Percentiles rank a stretch among this genome's conserved stretches.
Evolutionary conservation across 2,329 filamentous ascomycete genomes (phyloP).

Genomic region (Aspergillus sp.): DNA sequence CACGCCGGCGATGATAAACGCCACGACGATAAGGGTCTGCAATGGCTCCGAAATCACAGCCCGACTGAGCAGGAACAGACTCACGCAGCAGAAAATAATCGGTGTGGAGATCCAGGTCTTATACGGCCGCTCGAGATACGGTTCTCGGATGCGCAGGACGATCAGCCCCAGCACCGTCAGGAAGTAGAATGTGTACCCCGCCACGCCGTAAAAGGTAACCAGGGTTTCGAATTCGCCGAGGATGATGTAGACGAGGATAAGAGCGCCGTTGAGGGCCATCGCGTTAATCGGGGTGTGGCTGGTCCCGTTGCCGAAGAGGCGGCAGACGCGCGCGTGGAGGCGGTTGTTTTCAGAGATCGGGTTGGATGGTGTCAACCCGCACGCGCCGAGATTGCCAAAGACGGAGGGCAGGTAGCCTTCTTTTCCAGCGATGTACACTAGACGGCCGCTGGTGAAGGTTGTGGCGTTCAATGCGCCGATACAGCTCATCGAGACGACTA

Average conservation of each 20-base stretch:
- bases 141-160: constrained; percentile 77
- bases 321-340: constrained; percentile 43
- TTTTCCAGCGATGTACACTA: constrained; percentile 90
- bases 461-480: constrained; percentile 92
- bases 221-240: constrained; percentile 88
- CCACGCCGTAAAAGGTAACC: constrained; percentile 94
- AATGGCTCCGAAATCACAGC: constrained; percentile 85
- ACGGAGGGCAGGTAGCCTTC: constrained; percentile 83
- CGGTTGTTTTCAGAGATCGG: constrained; percentile 17
- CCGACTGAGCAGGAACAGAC: constrained; percentile 78
- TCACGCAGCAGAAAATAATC: constrained; percentile 97
- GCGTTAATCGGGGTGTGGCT: constrained; percentile 94
- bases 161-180: constrained; percentile 89
- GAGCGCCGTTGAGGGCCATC: constrained; percentile 66
- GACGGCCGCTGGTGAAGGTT: constrained; percentile 82
- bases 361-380: constrained; percentile 19
- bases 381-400: constrained; percentile 74
- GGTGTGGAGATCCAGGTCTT: constrained; percentile 94
- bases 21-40: constrained; percentile 79
- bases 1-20: constrained; percentile 73
- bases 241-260: constrained; percentile 70
- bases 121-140: constrained; percentile 80
- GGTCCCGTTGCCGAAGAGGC: constrained; percentile 65
- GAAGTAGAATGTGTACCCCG: constrained; percentile 96
- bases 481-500: constrained; percentile 84